Evolutionary conservation across 2,329 filamentous ascomycete genomes (phyloP).

Genomic region (Epichloe elymi): DNA sequence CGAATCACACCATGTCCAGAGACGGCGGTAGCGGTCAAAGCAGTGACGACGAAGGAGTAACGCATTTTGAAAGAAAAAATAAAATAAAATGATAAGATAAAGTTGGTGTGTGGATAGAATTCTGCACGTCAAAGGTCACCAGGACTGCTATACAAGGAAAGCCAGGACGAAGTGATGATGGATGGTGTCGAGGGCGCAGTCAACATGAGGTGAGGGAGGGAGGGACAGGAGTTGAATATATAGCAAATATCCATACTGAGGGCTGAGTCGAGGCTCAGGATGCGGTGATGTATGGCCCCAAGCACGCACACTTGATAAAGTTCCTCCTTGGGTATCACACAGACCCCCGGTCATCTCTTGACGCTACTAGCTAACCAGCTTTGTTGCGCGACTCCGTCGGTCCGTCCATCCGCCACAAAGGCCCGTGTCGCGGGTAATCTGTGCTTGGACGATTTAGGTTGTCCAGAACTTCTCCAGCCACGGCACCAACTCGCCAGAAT

Average conservation of each 20-base stretch:
- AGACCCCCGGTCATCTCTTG: no score
- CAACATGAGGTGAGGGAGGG: background rate
- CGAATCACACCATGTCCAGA: slow-evolving; percentile 4
- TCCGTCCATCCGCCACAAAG: background rate
- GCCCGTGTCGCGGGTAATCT: no score
- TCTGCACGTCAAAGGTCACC: background rate
- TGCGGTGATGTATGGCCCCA: background rate
- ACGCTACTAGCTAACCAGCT: background rate
- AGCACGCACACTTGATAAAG: background rate
- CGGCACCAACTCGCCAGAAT: background rate
- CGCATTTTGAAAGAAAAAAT: slow-evolving; percentile 13
- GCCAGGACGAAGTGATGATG: background rate
- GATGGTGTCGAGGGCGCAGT: background rate
- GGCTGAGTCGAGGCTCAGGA: background rate
- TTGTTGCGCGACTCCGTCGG: background rate
- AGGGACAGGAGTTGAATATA: background rate
- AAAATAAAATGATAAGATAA: no score
- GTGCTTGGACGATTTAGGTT: background rate
- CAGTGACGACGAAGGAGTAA: slow-evolving; percentile 13
- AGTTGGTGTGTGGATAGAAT: no score
- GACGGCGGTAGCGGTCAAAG: slow-evolving; percentile 16
- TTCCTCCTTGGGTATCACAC: no score
- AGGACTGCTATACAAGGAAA: slow-evolving; percentile 2
- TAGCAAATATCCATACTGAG: background rate
- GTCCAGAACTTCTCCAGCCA: background rate